Evolutionary conservation across 192 early-diverging fungal genomes (phyloP).

Genomic region (Entomortierella lignicola): DNA sequence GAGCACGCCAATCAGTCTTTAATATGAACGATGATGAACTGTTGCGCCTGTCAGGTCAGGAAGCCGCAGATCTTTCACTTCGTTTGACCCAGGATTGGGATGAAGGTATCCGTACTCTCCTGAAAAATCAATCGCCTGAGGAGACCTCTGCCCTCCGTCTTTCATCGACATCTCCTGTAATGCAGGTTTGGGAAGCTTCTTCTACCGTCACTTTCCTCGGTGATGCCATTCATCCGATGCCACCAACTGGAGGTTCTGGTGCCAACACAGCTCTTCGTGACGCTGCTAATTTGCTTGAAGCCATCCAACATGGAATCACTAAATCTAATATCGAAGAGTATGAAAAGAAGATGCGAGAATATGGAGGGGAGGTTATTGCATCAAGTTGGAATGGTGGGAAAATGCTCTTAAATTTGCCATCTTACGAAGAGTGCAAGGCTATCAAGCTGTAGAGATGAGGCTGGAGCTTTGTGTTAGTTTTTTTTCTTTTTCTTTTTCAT

Average conservation of each 20-base stretch:
- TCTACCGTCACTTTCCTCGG: conserved; percentile 18
- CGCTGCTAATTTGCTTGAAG: conserved; percentile 13
- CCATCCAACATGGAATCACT: conserved; percentile 20
- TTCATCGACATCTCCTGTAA: background rate
- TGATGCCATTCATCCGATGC: conserved; percentile 33
- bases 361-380: conserved; percentile 8
- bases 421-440: conserved; percentile 15
- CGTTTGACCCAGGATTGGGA: conserved; percentile 13
- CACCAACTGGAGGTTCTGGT: conserved; percentile 16
- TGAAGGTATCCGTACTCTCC: conserved; percentile 9
- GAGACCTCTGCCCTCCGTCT: conserved; percentile 9
- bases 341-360: conserved; percentile 4
- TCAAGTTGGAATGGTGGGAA: conserved; percentile 21
- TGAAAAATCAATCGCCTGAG: conserved; percentile 12
- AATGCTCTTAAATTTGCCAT: conserved; percentile 10
- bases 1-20: conserved; percentile 7
- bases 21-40: conserved; percentile 18
- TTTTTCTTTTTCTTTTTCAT: too few species aligned
- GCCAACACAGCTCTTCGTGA: conserved; percentile 34
- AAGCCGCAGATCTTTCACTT: conserved; percentile 8
- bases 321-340: conserved; percentile 9
- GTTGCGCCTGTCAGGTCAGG: conserved; percentile 3
- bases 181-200: conserved; percentile 11
- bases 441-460: conserved; percentile 4
- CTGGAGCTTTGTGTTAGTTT: too few species aligned